A percentile compares a stretch with the other conserved stretches of the same genome.
Conservation (phyloP, 306 rosid species). For the Glycine tomentella region DNA sequence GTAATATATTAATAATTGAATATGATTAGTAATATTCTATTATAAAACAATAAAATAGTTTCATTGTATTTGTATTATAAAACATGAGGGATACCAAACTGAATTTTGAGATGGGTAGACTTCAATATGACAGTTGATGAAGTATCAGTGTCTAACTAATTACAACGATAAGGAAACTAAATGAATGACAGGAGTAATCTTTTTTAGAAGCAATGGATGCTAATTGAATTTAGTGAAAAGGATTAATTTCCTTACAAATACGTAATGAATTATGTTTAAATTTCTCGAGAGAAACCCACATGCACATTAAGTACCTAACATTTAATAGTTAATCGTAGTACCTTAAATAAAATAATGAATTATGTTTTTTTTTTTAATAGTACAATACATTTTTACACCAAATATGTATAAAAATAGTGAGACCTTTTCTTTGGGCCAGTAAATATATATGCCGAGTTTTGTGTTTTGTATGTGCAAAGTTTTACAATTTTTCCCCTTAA, state of each 20-base stretch:
- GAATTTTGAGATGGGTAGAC: neutral
- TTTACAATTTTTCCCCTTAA: neutral
- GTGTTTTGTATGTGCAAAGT: neutral
- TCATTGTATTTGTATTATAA: neutral
- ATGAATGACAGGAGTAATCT: too few relatives aligned
- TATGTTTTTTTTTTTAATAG: too few relatives aligned
- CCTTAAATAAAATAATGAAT: too few relatives aligned
- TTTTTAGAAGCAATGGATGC: too few relatives aligned
- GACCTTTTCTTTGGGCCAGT: neutral
- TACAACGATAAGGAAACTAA: neutral
- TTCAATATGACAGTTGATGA: neutral
- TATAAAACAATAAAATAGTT: neutral
- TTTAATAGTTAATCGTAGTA: too few relatives aligned
- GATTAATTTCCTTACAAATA: neutral
- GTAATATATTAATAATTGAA: neutral
- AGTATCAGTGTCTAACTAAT: neutral
- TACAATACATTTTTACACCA: neutral
- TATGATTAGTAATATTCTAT: neutral
- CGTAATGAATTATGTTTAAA: neutral
- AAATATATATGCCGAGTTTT: neutral
- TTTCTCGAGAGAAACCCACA: neutral
- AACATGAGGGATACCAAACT: neutral
- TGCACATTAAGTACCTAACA: too few relatives aligned
- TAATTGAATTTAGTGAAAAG: neutral
- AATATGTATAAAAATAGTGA: neutral